Conservation (phyloP, 305 asterid genomes). For the Solanum hybrid region DNA sequence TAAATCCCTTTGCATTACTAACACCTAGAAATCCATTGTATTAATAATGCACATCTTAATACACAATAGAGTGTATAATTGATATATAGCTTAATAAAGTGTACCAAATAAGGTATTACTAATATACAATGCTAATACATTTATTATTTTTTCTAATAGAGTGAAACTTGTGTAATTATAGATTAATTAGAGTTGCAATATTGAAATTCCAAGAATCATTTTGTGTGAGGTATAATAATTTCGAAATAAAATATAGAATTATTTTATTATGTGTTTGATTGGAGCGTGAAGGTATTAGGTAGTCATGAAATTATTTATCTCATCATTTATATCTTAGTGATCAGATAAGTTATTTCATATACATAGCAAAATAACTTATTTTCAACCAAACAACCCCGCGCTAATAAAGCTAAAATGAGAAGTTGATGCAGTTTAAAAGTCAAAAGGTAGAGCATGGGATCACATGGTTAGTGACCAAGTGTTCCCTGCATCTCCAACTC, state of each 20-base stretch:
- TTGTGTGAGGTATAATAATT: neutral
- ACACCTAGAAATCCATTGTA: neutral
- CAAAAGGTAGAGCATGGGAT: neutral
- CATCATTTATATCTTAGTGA: neutral
- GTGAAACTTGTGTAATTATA: neutral
- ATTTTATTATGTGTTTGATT: too few relatives aligned
- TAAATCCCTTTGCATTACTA: neutral
- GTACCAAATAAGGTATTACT: too few relatives aligned
- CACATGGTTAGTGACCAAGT: conserved; percentile 1
- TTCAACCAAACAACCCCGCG: too few relatives aligned
- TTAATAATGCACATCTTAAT: neutral
- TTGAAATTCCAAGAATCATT: neutral
- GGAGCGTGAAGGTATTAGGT: neutral
- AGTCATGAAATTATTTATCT: neutral
- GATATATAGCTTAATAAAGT: neutral
- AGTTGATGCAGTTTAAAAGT: neutral
- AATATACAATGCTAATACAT: neutral
- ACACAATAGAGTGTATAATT: neutral
- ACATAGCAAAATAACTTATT: too few relatives aligned
- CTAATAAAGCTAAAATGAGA: neutral
- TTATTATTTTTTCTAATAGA: neutral
- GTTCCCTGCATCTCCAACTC: conserved; percentile 3
- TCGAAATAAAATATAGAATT: too few relatives aligned
- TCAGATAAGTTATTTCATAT: neutral
- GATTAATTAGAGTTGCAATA: neutral